These are phyloP conservation scores for Rosa chinensis DNA, from an alignment of 306 rosid genomes.

Conservation along the genomic window DNA sequence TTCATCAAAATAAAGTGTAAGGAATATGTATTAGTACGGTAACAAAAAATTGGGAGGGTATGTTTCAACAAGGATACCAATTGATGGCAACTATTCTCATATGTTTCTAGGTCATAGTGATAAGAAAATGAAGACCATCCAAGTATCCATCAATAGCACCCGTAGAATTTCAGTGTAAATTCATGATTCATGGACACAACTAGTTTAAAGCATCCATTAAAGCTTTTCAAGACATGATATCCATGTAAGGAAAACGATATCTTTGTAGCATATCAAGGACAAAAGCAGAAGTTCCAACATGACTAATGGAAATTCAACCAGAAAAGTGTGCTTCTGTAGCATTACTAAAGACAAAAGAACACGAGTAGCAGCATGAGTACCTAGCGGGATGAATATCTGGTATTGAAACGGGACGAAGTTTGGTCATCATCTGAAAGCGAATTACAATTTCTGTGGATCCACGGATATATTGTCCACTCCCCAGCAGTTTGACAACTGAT, in stretches of 20 bases:
- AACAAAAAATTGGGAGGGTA: neutral
- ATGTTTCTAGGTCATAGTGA: neutral
- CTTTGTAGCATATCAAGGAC: neutral
- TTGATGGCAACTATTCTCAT: neutral
- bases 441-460: too few species aligned
- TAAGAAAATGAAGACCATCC: neutral
- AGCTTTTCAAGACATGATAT: neutral
- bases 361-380: constrained; percentile 37
- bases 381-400: constrained; percentile 99
- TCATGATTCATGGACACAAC: neutral
- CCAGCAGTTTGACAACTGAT: too few species aligned
- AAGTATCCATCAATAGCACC: neutral
- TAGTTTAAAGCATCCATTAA: neutral
- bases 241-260: too few species aligned
- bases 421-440: too few species aligned
- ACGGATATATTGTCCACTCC: too few species aligned
- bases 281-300: neutral
- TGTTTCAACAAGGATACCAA: neutral
- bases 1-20: neutral
- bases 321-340: neutral
- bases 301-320: neutral
- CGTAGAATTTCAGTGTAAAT: neutral
- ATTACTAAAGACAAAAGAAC: neutral
- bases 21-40: neutral
- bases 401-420: constrained; percentile 75